Percentiles rank a stretch among this genome's conserved stretches.
These are phyloP conservation scores for Echinosophora koreensis DNA, from an alignment of 306 rosid species.

Conservation along the genomic window DNA sequence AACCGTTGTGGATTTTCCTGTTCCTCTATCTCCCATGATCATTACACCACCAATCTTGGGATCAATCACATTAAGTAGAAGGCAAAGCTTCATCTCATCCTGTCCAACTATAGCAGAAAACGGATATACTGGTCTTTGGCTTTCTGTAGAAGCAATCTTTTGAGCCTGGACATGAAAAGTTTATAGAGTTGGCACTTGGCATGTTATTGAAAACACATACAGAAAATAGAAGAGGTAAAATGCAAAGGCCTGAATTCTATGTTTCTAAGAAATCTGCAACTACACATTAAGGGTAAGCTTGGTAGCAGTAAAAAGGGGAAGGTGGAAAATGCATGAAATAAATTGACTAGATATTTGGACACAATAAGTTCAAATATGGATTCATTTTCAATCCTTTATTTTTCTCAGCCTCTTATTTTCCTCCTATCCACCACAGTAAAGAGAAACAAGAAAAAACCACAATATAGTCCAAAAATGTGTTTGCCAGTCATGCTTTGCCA, in stretches of 20 bases:
- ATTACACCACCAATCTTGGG: conserved; percentile 95
- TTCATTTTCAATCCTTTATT: conserved; percentile 9
- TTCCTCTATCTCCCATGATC: conserved; percentile 96
- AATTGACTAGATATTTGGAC: conserved; percentile 5
- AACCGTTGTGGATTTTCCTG: conserved; percentile 85
- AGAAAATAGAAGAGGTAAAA: not conserved
- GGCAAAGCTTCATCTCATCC: conserved; percentile 93
- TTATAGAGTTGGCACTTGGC: conserved; percentile 6
- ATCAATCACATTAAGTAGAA: conserved; percentile 84
- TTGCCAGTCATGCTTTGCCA: not conserved
- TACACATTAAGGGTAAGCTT: not conserved
- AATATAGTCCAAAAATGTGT: not conserved
- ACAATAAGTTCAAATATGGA: conserved; percentile 4
- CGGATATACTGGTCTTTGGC: conserved; percentile 90
- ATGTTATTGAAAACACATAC: not conserved
- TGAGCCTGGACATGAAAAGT: conserved; percentile 60
- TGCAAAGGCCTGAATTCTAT: conserved; percentile 9
- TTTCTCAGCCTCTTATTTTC: conserved; percentile 11
- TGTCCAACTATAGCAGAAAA: conserved; percentile 91
- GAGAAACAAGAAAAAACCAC: not conserved
- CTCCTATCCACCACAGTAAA: not conserved
- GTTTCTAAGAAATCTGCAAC: conserved; percentile 7
- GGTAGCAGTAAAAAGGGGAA: not conserved
- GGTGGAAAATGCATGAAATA: not conserved
- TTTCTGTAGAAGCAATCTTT: conserved; percentile 63